A percentile compares a stretch with the other conserved stretches of the same genome.
Conservation (phyloP, 2,329 filamentous ascomycete genomes). For the Colletotrichum zoysiae region DNA sequence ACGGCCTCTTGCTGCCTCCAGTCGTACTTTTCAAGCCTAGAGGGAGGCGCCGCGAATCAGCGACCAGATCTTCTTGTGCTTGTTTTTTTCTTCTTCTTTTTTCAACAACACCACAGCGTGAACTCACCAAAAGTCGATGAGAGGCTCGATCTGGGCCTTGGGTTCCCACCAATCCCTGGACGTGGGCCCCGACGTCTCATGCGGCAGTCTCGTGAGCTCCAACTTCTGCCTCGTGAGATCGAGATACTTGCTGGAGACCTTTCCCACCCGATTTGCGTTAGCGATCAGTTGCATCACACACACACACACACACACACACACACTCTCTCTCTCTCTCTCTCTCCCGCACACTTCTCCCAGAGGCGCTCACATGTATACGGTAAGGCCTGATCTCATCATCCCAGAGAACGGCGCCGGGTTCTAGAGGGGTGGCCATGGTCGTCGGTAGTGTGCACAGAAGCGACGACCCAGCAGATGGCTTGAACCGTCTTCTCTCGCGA, state of each 20-base stretch:
- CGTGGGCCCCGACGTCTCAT: constrained; percentile 64
- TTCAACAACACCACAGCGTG: background rate
- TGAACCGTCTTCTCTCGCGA: background rate
- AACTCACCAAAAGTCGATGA: constrained; percentile 74
- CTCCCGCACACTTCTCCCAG: background rate
- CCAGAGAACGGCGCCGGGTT: constrained; percentile 35
- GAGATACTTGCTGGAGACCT: constrained; percentile 77
- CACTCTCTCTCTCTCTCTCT: too few relatives aligned
- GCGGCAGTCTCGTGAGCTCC: constrained; percentile 73
- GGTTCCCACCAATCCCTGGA: constrained; percentile 69
- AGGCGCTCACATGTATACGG: constrained; percentile 66
- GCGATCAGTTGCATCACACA: constrained; percentile 39
- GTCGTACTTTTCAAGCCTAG: constrained; percentile 74
- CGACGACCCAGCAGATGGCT: background rate
- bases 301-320: too few relatives aligned
- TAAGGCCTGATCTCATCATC: constrained; percentile 66
- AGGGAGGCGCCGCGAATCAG: background rate
- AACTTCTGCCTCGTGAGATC: constrained; percentile 76
- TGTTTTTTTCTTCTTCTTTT: background rate
- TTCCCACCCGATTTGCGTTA: constrained; percentile 43
- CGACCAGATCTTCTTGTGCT: background rate
- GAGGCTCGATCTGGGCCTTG: constrained; percentile 71
- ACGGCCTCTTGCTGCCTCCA: constrained; percentile 71
- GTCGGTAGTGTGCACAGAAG: constrained; percentile 1
- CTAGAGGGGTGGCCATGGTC: constrained; percentile 26